These are phyloP conservation scores for Colletotrichum phormii DNA, from an alignment of 2,329 filamentous ascomycete species.

Conservation along the genomic window DNA sequence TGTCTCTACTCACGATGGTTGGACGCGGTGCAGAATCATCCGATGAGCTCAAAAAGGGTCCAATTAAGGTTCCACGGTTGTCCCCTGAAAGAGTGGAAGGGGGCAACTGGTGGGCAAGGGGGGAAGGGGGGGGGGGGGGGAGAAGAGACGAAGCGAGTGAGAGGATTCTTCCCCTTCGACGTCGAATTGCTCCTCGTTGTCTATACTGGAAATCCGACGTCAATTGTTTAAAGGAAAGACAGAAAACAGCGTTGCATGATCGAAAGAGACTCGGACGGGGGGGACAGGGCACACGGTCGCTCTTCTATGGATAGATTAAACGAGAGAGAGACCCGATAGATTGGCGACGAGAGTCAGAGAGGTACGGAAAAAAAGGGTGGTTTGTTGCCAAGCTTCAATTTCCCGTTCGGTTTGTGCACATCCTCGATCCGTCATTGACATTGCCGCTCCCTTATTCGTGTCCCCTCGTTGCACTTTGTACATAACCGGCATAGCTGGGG, in stretches of 20 bases:
- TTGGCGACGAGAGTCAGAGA: not conserved
- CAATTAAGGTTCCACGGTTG: not conserved
- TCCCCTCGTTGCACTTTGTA: slow-evolving; percentile 13
- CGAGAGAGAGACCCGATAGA: not conserved
- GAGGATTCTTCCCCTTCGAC: not conserved
- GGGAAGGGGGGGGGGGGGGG: not conserved
- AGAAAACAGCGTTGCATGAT: not conserved
- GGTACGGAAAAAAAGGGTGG: not conserved
- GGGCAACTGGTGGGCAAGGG: not conserved
- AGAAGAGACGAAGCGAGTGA: not conserved
- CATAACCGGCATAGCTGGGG: slow-evolving; percentile 11
- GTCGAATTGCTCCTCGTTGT: not conserved
- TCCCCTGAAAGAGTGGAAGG: not conserved
- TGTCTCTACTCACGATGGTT: not conserved
- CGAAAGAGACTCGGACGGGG: not conserved
- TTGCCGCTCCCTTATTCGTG: slow-evolving; percentile 12
- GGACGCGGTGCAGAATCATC: not conserved
- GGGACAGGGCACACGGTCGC: not conserved
- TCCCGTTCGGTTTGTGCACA: not conserved
- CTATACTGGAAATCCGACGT: not conserved
- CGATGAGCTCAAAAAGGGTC: not conserved
- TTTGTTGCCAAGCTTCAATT: not conserved
- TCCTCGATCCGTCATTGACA: not conserved
- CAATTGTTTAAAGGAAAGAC: not conserved
- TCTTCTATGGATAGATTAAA: not conserved